Conservation (phyloP, 2,329 filamentous ascomycete species). For the Metarhizium rileyi region DNA sequence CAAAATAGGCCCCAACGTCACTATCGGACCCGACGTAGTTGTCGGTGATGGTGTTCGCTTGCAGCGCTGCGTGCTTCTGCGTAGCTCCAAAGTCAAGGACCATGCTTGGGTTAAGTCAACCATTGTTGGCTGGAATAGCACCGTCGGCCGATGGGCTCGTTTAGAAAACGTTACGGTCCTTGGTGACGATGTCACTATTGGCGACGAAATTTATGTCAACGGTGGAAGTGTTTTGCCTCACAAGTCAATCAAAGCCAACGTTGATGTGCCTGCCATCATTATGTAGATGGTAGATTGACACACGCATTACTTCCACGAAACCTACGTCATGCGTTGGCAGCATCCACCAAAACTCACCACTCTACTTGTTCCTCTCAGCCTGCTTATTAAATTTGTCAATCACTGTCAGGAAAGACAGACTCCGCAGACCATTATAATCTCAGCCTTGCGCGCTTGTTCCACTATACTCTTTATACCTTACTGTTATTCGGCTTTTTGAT, state of each 20-base stretch:
- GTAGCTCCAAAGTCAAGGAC: conserved; percentile 91
- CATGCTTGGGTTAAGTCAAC: conserved; percentile 98
- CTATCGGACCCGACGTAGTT: conserved; percentile 85
- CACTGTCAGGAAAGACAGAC: background rate
- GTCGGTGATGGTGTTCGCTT: conserved; percentile 90
- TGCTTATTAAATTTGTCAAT: background rate
- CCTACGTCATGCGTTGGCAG: background rate
- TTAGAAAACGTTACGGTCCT: conserved; percentile 97
- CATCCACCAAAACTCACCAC: background rate
- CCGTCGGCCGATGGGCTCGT: conserved; percentile 88
- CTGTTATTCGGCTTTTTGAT: background rate
- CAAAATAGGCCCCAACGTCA: conserved; percentile 94
- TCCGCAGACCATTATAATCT: background rate
- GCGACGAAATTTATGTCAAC: conserved; percentile 97
- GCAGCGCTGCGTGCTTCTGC: conserved; percentile 83
- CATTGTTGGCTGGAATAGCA: conserved; percentile 97
- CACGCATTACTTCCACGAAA: background rate
- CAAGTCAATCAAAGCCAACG: conserved; percentile 98
- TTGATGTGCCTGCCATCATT: conserved; percentile 67
- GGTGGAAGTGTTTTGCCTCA: conserved; percentile 90
- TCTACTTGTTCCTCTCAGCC: background rate
- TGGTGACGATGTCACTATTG: conserved; percentile 94
- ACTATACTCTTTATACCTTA: background rate
- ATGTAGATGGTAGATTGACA: conserved; percentile 36
- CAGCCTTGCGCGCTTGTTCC: background rate